Evolutionary conservation across 345 rosid genomes (phyloP), one percentile per base, ranked within the genome.

Genomic region (Brassica carinata): DNA sequence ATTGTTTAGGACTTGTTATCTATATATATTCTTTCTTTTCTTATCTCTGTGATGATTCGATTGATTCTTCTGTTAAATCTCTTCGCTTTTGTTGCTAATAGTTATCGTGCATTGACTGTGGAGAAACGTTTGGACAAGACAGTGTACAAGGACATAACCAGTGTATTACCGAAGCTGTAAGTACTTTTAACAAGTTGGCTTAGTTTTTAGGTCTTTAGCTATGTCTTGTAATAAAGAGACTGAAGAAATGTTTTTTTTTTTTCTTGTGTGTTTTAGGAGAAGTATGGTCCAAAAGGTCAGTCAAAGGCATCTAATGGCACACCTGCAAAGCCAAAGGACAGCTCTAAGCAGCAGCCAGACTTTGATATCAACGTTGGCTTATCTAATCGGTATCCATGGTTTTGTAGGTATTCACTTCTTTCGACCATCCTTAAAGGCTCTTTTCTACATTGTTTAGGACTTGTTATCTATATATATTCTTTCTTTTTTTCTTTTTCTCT

Each of bases 91-190:
- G 7, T 5, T 64, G 26, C 14, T 18, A 27, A 43, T 58, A 95
- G 99, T 59, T 95, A 64, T 93, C 99, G 8, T 95, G 99, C 84
- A 91, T 95, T 65, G 99, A 95, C 76, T 95, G 98, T 72, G 98
- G 98, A 73, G 90, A 81, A 55, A 87, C 67, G 27, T 94, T 96
- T 79, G 88, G 94, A 77, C 94, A 83, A 84, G 89, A 90, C 58
- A 86, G 68, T 53, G 98, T 90, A 78, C 99, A 96, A 76, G 82
- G 89, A 68, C 99, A 96, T 79, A 93, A 86, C 40, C 99, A 91
- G 72, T 96, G 98, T 83, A 86, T 95, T 34, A 87, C 94, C 2
- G 98, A 94, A 74, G 93, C 97, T 84, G 98, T 92, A 78, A 5
- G 90, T 81, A 19, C n/a, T 8, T 78, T 43, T 7, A 65, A 31